phyloP scores from a whole-genome alignment of 805 yeast species.

The Blastobotrys peoriensis region DNA sequence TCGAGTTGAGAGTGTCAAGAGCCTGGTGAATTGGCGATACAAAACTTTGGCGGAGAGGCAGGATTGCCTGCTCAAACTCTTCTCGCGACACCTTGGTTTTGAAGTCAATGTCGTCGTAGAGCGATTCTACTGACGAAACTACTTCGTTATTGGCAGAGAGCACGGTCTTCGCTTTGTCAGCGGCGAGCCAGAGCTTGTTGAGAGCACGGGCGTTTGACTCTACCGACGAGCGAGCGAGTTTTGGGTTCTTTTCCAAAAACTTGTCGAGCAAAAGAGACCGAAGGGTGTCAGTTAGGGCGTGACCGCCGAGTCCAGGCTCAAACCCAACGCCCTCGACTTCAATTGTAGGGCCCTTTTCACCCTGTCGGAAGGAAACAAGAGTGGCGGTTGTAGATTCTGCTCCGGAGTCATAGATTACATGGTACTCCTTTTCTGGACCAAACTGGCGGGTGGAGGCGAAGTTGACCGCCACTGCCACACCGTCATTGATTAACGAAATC shows the following conservation, averaged over 20 bases:
- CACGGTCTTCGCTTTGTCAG: constrained; percentile 83
- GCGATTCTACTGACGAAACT: constrained; percentile 65
- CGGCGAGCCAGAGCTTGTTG: constrained; percentile 67
- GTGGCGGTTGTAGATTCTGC: constrained; percentile 89
- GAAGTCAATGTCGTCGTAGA: constrained; percentile 71
- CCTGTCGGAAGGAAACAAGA: constrained; percentile 56
- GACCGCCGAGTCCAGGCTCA: constrained; percentile 70
- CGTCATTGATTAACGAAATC: constrained; percentile 76
- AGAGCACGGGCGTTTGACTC: constrained; percentile 48
- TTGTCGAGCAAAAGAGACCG: constrained; percentile 54
- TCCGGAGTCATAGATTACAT: constrained; percentile 83
- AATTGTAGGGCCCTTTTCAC: constrained; percentile 36
- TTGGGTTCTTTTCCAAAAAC: constrained; percentile 40
- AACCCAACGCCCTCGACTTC: constrained; percentile 69
- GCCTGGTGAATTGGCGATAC: constrained; percentile 51
- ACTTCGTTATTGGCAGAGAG: constrained; percentile 86
- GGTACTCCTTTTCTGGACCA: constrained; percentile 45
- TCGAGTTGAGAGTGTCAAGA: constrained; percentile 32
- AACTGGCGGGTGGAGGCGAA: constrained; percentile 58
- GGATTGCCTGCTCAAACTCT: constrained; percentile 64
- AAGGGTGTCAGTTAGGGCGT: constrained; percentile 58
- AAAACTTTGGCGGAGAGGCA: constrained; percentile 41
- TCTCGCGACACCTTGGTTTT: constrained; percentile 59
- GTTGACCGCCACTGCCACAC: constrained; percentile 83
- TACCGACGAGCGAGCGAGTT: constrained; percentile 36